A percentile compares a stretch with the other conserved stretches of the same genome.
phyloP scores from a whole-genome alignment of 2,329 filamentous ascomycete genomes.

The Salinomyces thailandicus region DNA sequence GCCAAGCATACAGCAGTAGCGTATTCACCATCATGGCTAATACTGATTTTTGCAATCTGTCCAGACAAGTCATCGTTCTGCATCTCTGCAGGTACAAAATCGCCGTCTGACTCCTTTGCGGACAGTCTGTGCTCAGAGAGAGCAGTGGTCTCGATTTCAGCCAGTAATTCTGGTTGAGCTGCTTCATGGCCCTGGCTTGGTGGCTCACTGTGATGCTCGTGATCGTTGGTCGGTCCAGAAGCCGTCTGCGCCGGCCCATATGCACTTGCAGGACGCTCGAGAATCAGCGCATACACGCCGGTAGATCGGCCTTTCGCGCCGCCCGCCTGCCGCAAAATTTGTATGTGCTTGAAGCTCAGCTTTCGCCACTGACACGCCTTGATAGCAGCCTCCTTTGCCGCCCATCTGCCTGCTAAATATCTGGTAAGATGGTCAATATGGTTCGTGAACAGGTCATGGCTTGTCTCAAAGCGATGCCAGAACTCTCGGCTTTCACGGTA shows the following conservation, averaged over 20 bases:
- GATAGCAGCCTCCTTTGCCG: conserved; percentile 42
- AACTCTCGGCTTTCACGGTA: conserved; percentile 17
- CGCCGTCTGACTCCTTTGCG: neutral
- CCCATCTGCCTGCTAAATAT: conserved; percentile 29
- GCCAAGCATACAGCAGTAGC: conserved; percentile 60
- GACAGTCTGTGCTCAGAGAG: no score
- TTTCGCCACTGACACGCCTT: conserved; percentile 29
- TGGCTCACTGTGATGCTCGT: neutral
- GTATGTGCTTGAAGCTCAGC: conserved; percentile 28
- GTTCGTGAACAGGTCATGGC: neutral
- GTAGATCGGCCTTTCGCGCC: conserved; percentile 43
- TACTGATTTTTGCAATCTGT: conserved; percentile 61
- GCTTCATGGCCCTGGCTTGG: neutral
- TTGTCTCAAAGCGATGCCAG: neutral
- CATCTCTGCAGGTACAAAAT: conserved; percentile 1
- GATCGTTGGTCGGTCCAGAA: neutral
- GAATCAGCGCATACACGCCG: conserved; percentile 52
- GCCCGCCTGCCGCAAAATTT: conserved; percentile 22
- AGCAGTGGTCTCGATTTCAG: no score
- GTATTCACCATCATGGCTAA: conserved; percentile 80
- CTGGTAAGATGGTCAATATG: neutral
- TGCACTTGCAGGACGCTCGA: conserved; percentile 10
- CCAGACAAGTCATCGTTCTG: conserved; percentile 15
- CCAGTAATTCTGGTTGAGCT: no score
- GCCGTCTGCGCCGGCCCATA: neutral